Conservation (phyloP, 257 asterid species). For the Echites panduratus region DNA sequence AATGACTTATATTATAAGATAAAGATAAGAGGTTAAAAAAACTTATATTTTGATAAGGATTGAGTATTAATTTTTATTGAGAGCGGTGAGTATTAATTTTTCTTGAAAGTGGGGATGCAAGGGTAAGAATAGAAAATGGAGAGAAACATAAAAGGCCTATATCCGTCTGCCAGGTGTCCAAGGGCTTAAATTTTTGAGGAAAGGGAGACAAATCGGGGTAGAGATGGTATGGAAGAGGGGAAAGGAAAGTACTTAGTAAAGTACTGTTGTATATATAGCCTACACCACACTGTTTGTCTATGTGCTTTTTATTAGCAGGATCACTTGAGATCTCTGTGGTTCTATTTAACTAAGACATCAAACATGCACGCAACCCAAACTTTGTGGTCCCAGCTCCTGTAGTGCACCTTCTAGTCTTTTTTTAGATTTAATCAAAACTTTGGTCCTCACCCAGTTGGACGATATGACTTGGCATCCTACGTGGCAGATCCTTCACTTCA, state of each 20-base stretch:
- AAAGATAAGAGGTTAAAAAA: too few relatives aligned
- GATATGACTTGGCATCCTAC: slow-evolving; percentile 8
- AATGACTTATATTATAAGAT: too few relatives aligned
- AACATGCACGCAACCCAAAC: slow-evolving; percentile 15
- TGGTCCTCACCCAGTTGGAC: slow-evolving; percentile 12
- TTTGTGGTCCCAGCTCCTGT: slow-evolving; percentile 18
- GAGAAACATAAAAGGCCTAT: slow-evolving; percentile 3
- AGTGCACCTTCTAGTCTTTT: too few relatives aligned
- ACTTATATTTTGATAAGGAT: too few relatives aligned
- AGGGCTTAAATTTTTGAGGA: not conserved
- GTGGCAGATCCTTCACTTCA: slow-evolving; percentile 9
- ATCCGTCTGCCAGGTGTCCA: not conserved
- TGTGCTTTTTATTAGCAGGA: too few relatives aligned
- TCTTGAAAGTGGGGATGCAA: too few relatives aligned
- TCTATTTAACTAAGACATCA: not conserved
- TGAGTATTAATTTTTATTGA: too few relatives aligned
- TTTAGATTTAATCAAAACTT: slow-evolving; percentile 4
- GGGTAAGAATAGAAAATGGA: slow-evolving; percentile 1
- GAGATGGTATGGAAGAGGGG: not conserved
- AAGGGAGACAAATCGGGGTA: not conserved
- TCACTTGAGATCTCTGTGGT: not conserved
- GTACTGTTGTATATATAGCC: not conserved
- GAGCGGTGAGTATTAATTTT: too few relatives aligned
- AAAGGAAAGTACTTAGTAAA: not conserved
- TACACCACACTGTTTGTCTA: too few relatives aligned